Base-by-base conservation (phyloP, 1,139 yeast genomes). In the Debaryomyces sp. region DNA sequence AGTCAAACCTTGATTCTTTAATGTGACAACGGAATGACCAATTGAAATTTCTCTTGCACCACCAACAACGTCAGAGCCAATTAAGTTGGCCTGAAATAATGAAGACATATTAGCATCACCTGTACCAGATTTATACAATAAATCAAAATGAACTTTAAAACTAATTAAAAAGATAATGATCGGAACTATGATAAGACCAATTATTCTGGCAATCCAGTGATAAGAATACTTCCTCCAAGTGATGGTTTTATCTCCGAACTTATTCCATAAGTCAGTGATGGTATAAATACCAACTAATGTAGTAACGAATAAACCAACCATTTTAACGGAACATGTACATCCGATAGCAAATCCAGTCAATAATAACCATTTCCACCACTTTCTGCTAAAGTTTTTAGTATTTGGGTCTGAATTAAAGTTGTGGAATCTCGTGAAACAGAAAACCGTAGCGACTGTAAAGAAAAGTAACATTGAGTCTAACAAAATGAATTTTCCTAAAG, bases 41-140 rank as follows among this genome's bases (percentile, higher is more conserved):
- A 88, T 73, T 36, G 96, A 84, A 43, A 94, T 77, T 59, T 92
- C 97, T 68, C 96, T 77, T 55, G 99, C 96, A 24, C 97, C 97
- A 49, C 85, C 83, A 49, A 85, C 88, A 53, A 92, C 85, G 50
- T 82, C 84, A 32, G 94, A 83, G 34, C 96, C 96, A 41, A 76
- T 71, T 62, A 94, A 79, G 66, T 90, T 89, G 47, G 99, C 99
- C 73, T 94, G 99, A 82, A 94, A 94, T 55, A 95, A 77, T 0
- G 98, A 90, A 15, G 96, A 89, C 99, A 95, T 95, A 62, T 88
- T 88, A 44, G 97, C 95, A 66, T 94, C 98, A 55, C 99, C 99
- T 17, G 97, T 84, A 54, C 99, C 96, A 12, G 89, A 74, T 56
- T 84, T 86, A 57, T 81, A 82, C 57, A 87, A 75, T 50, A 87